A percentile compares a stretch with the other conserved stretches of the same genome.
Evolutionary conservation across 2,329 filamentous ascomycete species (phyloP).

Genomic region (Curvularia verruculosa): DNA sequence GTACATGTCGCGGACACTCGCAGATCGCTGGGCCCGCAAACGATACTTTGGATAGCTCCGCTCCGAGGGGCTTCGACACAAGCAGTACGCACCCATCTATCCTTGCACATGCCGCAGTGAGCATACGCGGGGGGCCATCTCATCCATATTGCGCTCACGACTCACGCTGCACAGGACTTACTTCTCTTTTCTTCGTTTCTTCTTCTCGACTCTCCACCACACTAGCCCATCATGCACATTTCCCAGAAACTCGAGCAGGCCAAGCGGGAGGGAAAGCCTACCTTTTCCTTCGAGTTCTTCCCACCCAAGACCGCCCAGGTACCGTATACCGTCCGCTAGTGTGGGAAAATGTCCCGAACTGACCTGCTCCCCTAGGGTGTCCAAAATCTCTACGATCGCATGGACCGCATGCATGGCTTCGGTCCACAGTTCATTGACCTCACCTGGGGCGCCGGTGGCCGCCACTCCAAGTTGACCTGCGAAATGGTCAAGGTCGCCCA

Average conservation of each 20-base stretch:
- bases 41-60: constrained; percentile 53
- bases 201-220: constrained; percentile 6
- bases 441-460: constrained; percentile 96
- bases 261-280: constrained; percentile 77
- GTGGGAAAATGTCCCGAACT: constrained; percentile 7
- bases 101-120: constrained; percentile 29
- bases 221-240: constrained; percentile 79
- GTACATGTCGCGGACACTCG: constrained; percentile 62
- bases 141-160: constrained; percentile 5
- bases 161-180: constrained; percentile 14
- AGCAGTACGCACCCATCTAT: constrained; percentile 24
- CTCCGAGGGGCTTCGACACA: constrained; percentile 14
- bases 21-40: constrained; percentile 57
- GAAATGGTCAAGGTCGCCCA: constrained; percentile 98
- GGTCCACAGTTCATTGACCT: constrained; percentile 97
- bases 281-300: constrained; percentile 99
- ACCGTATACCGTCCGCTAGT: constrained; percentile 14
- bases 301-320: constrained; percentile 91
- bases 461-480: constrained; percentile 87
- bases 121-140: constrained; percentile 29
- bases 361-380: constrained; percentile 66
- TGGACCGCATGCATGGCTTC: constrained; percentile 97
- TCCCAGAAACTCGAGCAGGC: constrained; percentile 86
- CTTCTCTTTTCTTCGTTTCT: neutral
- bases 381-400: constrained; percentile 98